phyloP scores from a whole-genome alignment of 768 basidiomycete species.

The Collybia sp. region DNA sequence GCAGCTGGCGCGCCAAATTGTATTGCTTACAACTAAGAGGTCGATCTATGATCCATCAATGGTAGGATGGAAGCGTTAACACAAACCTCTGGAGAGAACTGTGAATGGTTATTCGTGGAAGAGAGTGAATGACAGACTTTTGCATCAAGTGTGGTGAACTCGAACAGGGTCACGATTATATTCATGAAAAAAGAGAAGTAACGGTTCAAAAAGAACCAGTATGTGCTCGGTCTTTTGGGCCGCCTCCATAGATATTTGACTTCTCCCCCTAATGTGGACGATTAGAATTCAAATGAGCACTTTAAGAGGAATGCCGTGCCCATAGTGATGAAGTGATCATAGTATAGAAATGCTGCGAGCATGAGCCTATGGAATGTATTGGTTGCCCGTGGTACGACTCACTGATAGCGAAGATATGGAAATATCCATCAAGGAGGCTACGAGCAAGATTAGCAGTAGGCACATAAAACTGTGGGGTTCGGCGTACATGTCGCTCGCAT shows the following conservation, averaged over 20 bases:
- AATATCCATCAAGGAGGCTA: too few relatives aligned
- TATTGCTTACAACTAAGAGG: constrained; percentile 33
- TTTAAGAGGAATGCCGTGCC: too few relatives aligned
- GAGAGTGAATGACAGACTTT: constrained; percentile 12
- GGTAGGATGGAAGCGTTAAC: neutral
- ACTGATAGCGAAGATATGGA: too few relatives aligned
- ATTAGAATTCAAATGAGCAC: neutral
- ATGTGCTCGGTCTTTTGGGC: constrained; percentile 30
- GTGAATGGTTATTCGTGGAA: neutral
- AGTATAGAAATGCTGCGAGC: too few relatives aligned
- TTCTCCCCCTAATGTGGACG: constrained; percentile 26
- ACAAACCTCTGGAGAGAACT: constrained; percentile 11
- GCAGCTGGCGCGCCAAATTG: constrained; percentile 32
- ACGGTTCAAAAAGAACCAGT: constrained; percentile 45
- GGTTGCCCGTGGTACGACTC: too few relatives aligned
- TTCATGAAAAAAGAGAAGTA: constrained; percentile 41
- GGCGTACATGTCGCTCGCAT: too few relatives aligned
- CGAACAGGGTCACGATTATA: constrained; percentile 23
- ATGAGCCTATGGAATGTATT: too few relatives aligned
- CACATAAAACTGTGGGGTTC: too few relatives aligned
- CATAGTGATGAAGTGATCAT: too few relatives aligned
- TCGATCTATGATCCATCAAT: neutral
- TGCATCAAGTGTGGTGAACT: constrained; percentile 18
- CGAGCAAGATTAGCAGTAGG: too few relatives aligned
- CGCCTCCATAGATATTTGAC: constrained; percentile 40